Percentiles rank a stretch among this genome's conserved stretches.
These are phyloP conservation scores for Cryphonectria radicalis DNA, from an alignment of 2,329 filamentous ascomycete species.

Conservation along the genomic window DNA sequence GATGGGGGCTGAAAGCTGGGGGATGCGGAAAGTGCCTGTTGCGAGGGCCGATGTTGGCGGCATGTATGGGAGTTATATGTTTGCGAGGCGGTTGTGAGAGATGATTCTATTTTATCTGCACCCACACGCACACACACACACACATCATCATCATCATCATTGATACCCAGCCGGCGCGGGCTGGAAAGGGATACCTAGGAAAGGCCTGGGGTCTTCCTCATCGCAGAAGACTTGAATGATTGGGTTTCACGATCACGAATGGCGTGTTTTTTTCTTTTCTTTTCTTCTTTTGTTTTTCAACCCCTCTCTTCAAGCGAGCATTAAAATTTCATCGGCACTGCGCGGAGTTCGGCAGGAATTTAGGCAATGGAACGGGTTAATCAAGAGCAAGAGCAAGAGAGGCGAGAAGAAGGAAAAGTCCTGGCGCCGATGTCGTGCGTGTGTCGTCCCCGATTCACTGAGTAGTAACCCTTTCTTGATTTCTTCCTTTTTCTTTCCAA, in stretches of 20 bases:
- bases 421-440: background rate
- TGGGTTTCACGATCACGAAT: slow-evolving; percentile 5
- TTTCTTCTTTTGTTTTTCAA: background rate
- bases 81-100: slow-evolving; percentile 59
- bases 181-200: background rate
- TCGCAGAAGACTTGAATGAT: background rate
- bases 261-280: background rate
- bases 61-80: slow-evolving; percentile 81
- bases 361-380: background rate
- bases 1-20: slow-evolving; percentile 84
- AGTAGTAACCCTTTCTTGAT: background rate
- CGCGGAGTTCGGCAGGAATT: background rate
- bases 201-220: background rate
- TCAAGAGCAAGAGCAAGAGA: background rate
- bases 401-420: background rate
- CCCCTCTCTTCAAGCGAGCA: background rate
- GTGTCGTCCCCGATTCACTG: background rate
- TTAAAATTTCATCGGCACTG: background rate
- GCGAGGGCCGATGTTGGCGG: slow-evolving; percentile 89
- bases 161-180: background rate
- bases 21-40: slow-evolving; percentile 90
- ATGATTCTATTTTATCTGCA: background rate
- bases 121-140: background rate
- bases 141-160: background rate
- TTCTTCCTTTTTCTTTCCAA: background rate